phyloP scores from a whole-genome alignment of 371 early-diverging fungal genomes.

The Mucor saturninus region DNA sequence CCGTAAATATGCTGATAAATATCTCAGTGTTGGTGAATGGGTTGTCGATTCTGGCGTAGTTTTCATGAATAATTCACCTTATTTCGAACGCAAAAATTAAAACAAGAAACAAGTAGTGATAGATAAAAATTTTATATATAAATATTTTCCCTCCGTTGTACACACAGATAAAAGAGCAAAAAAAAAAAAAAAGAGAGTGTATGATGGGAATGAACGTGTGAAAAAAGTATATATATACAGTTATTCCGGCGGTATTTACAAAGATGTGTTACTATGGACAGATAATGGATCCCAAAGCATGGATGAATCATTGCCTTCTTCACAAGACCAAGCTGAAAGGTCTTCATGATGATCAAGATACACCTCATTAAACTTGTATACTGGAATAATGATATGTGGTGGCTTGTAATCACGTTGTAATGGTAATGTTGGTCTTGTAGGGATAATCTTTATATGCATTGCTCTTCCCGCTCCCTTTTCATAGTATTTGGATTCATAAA shows the following conservation, averaged over 20 bases:
- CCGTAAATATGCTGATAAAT: conserved; percentile 57
- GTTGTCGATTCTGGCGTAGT: conserved; percentile 63
- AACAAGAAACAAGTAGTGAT: background rate
- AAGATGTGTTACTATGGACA: background rate
- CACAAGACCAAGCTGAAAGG: conserved; percentile 33
- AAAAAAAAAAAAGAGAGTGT: too few species aligned
- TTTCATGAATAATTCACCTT: conserved; percentile 59
- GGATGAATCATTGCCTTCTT: conserved; percentile 4
- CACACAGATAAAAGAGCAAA: too few species aligned
- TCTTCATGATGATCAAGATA: conserved; percentile 16
- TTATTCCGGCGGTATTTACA: conserved; percentile 7
- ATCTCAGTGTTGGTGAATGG: conserved; percentile 73
- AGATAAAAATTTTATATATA: too few species aligned
- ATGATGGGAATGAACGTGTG: conserved; percentile 1
- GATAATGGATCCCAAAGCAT: conserved; percentile 11
- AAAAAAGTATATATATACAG: background rate
- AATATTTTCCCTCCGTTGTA: too few species aligned
- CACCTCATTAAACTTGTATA: conserved; percentile 20
- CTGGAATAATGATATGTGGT: conserved; percentile 27
- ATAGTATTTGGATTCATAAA: conserved; percentile 34
- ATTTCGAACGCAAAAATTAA: conserved; percentile 68
- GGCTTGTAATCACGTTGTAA: conserved; percentile 28
- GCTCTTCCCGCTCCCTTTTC: conserved; percentile 27
- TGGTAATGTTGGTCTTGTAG: conserved; percentile 30
- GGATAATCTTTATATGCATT: conserved; percentile 24